A percentile compares a stretch with the other conserved stretches of the same genome.
Evolutionary conservation across 257 asterid species (phyloP).

Genomic region (Nicotiana paniculata): DNA sequence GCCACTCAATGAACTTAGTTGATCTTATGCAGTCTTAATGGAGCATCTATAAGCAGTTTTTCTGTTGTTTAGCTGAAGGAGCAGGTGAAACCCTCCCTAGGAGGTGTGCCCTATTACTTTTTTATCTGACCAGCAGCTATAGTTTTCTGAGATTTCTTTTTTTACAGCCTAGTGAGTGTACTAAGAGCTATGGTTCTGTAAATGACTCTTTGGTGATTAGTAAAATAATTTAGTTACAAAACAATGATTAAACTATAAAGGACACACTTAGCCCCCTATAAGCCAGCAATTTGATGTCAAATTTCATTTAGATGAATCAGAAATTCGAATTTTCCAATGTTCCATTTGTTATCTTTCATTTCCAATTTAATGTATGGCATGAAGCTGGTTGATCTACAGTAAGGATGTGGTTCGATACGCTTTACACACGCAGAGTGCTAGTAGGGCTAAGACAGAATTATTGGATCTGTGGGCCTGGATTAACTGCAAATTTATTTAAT

Average conservation of each 20-base stretch:
- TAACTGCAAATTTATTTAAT: background rate
- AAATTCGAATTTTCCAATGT: background rate
- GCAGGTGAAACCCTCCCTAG: too few species aligned
- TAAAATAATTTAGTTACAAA: too few species aligned
- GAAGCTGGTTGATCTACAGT: background rate
- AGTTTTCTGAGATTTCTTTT: too few species aligned
- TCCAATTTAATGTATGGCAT: background rate
- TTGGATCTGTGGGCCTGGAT: background rate
- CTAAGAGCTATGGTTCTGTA: too few species aligned
- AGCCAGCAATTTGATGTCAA: background rate
- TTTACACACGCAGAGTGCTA: background rate
- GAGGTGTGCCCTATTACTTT: too few species aligned
- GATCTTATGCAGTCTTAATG: background rate
- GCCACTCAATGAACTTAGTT: background rate
- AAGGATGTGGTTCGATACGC: background rate
- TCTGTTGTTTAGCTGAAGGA: too few species aligned
- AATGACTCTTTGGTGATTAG: too few species aligned
- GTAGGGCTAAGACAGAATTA: background rate
- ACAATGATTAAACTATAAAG: background rate
- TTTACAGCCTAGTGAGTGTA: too few species aligned
- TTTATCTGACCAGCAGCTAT: too few species aligned
- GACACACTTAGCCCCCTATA: background rate
- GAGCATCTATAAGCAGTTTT: background rate
- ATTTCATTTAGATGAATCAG: background rate
- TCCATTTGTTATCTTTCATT: background rate